These are phyloP conservation scores for Amylostereum areolatum DNA, from an alignment of 1,284 basidiomycete species.

Conservation along the genomic window DNA sequence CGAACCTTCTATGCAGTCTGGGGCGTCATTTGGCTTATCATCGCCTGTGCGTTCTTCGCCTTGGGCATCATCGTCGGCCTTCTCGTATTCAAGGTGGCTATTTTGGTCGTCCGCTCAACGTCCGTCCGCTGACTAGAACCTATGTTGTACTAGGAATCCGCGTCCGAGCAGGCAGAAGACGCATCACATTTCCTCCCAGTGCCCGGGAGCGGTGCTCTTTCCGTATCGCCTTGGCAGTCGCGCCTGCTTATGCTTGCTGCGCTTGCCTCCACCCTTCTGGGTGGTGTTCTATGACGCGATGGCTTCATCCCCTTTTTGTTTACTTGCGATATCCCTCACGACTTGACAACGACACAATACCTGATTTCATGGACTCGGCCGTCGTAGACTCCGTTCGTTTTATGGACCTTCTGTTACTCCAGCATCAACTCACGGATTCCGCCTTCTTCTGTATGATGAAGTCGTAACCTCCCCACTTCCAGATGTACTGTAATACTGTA, in stretches of 20 bases:
- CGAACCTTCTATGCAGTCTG: constrained; percentile 44
- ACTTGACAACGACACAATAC: no score
- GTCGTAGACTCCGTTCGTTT: no score
- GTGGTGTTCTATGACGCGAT: no score
- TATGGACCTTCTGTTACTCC: no score
- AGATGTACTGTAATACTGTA: no score
- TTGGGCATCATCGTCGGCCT: constrained; percentile 80
- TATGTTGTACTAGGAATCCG: constrained; percentile 42
- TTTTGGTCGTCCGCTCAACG: not conserved
- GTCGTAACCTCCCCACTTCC: no score
- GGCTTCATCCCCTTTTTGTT: no score
- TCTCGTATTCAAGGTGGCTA: constrained; percentile 74
- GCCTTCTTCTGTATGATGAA: no score
- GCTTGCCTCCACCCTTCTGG: not conserved
- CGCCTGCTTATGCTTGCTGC: not conserved
- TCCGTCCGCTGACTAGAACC: not conserved
- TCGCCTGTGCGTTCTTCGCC: constrained; percentile 79
- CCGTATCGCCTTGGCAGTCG: not conserved
- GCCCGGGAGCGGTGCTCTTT: constrained; percentile 34
- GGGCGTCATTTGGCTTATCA: constrained; percentile 89
- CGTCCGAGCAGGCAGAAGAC: constrained; percentile 44
- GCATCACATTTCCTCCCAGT: constrained; percentile 57
- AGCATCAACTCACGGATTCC: no score
- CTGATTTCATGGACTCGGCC: no score
- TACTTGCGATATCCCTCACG: no score